Evolutionary conservation across 1,284 basidiomycete genomes (phyloP).

Genomic region (Pseudozyma hubeiensis): DNA sequence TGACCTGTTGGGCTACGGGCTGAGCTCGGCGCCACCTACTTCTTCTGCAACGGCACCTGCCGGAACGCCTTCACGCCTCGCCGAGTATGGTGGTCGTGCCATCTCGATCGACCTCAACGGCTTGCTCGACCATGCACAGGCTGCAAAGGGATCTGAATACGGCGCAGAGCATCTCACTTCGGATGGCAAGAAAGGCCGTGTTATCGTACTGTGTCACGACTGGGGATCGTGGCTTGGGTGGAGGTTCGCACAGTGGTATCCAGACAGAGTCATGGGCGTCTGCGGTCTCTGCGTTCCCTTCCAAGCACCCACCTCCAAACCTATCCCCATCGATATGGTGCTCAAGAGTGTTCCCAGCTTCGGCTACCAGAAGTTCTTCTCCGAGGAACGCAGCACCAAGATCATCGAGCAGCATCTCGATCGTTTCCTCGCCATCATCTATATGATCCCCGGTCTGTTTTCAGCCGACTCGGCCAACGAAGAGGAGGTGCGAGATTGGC

Average conservation of each 20-base stretch:
- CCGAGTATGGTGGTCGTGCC: slow-evolving; percentile 54
- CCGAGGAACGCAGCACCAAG: slow-evolving; percentile 50
- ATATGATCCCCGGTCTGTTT: slow-evolving; percentile 50
- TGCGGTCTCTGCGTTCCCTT: slow-evolving; percentile 54
- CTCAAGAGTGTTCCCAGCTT: slow-evolving; percentile 49
- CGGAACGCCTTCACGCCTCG: slow-evolving; percentile 31
- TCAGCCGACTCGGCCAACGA: slow-evolving; percentile 36
- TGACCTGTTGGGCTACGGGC: slow-evolving; percentile 57
- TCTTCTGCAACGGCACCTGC: slow-evolving; percentile 25
- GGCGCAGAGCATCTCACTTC: slow-evolving; percentile 36
- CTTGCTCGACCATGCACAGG: slow-evolving; percentile 51
- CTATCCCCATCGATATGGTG: slow-evolving; percentile 40
- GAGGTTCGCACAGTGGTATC: slow-evolving; percentile 52
- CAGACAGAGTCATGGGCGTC: slow-evolving; percentile 53
- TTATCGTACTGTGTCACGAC: slow-evolving; percentile 59
- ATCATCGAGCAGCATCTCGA: slow-evolving; percentile 56
- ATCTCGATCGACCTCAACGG: slow-evolving; percentile 56
- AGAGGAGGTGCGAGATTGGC: slow-evolving; percentile 46
- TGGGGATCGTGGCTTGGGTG: slow-evolving; percentile 61
- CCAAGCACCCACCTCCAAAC: slow-evolving; percentile 40
- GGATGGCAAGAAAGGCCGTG: slow-evolving; percentile 40
- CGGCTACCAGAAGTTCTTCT: slow-evolving; percentile 61
- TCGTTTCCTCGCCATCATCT: slow-evolving; percentile 54
- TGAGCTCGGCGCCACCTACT: slow-evolving; percentile 39
- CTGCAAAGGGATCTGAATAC: slow-evolving; percentile 36